phyloP scores from a whole-genome alignment of 345 rosid genomes.

The Heritiera littoralis region DNA sequence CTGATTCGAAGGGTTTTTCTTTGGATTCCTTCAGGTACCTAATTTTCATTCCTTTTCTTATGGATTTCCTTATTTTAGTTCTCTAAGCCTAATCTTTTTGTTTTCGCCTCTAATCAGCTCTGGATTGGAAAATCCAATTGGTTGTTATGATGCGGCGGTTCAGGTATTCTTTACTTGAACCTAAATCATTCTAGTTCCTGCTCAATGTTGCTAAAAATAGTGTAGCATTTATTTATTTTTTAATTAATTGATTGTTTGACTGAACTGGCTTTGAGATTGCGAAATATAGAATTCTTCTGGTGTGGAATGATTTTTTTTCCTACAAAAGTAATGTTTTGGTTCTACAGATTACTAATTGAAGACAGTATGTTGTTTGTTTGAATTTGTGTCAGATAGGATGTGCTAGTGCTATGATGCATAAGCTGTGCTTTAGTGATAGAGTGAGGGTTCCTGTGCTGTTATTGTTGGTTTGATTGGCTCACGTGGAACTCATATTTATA shows the following conservation, averaged over 20 bases:
- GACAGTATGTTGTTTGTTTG: not conserved
- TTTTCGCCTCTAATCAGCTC: constrained; percentile 36
- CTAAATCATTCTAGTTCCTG: not conserved
- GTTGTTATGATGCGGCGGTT: constrained; percentile 71
- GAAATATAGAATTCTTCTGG: not conserved
- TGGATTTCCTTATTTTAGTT: not conserved
- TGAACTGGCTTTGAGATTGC: no score
- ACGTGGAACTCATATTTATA: not conserved
- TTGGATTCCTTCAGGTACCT: constrained; percentile 51
- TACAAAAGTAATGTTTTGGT: not conserved
- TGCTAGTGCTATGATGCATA: not conserved
- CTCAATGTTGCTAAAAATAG: no score
- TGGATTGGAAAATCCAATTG: constrained; percentile 64
- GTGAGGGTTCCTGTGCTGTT: not conserved
- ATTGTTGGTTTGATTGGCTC: not conserved
- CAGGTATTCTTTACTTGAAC: constrained; percentile 47
- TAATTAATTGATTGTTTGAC: no score
- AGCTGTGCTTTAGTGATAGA: not conserved
- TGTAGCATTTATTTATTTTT: no score
- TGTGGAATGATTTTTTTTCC: not conserved
- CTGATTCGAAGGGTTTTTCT: constrained; percentile 46
- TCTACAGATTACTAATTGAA: not conserved
- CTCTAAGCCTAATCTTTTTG: constrained; percentile 9
- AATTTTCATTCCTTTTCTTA: not conserved
- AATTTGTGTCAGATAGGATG: not conserved